Conservation (phyloP, 306 rosid species). For the Erythrophleum fordii region DNA sequence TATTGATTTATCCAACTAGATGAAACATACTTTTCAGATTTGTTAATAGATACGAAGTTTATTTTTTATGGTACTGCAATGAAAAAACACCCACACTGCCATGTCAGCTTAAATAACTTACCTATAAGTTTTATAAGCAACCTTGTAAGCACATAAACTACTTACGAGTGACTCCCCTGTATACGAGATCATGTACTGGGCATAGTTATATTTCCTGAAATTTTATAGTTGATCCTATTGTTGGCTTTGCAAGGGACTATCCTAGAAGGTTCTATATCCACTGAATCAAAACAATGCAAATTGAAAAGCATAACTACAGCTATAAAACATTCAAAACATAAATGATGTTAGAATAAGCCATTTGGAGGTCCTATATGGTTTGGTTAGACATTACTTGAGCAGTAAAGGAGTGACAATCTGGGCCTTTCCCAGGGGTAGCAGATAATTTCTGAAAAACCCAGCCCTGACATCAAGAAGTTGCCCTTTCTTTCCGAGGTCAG, state of each 20-base stretch:
- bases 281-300: conserved; percentile 17
- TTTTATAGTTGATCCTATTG: background rate
- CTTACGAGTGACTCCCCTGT: background rate
- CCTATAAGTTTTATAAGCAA: conserved; percentile 13
- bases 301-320: conserved; percentile 17
- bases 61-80: background rate
- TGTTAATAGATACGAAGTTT: background rate
- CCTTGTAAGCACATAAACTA: background rate
- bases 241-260: background rate
- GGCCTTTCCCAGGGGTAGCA: conserved; percentile 78
- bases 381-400: conserved; percentile 71
- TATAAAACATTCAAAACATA: background rate
- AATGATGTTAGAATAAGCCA: background rate
- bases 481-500: conserved; percentile 72
- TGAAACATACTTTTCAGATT: background rate
- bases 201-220: background rate
- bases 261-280: background rate
- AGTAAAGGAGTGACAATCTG: conserved; percentile 77
- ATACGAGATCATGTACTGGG: background rate
- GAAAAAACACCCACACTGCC: background rate
- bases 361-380: conserved; percentile 17
- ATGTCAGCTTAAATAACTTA: background rate
- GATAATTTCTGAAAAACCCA: conserved; percentile 81
- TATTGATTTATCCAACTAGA: background rate
- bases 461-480: conserved; percentile 77